Base-by-base conservation (phyloP, 2,329 filamentous ascomycete species). In the Diaporthe citrichinensis region DNA sequence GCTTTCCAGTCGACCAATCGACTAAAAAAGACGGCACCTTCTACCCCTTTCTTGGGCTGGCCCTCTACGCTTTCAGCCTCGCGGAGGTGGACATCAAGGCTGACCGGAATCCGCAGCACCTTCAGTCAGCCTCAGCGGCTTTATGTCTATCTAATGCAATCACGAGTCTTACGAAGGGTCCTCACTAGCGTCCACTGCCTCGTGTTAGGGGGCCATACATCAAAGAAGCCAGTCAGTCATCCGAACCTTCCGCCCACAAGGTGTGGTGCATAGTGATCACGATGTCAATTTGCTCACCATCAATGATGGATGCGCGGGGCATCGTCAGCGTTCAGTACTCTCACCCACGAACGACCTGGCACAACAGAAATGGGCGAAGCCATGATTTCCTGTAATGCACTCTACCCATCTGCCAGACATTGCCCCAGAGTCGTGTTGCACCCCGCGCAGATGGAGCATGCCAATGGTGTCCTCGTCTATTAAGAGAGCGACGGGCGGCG, bases 61-160 rank as follows among this genome's bases (percentile, higher is more conserved):
- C 49, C 10, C 1, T 44, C 25, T 20, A 55, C 25, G 20, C 34
- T 10, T 65, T 46, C 71, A 73, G 46, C 58, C 46, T 72, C 61
- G 46, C 25, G 31, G 28, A 49, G 28, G 17, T 41, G n/a, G 46
- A 51, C 12, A 15, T 31, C 46, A 41, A 51, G 46, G 17, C 57
- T 62, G 31, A 23, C 57, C n/a, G 31, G 36, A 17, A n/a, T 25
- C 9, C 17, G 41, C n/a, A 28, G 36, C 44, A 44, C 44, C 39
- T 51, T 20, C 55, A 74, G 55, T 57, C 65, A 74, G 73, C 65
- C 55, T 61, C 65, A 36, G 65, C 53, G 28, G 49, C 73, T 46
- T 61, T 23, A 34, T 36, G 31, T 28, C 36, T 65, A 58, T 17
- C 51, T n/a, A 14, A 44, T 36, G 34, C n/a, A 25, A 68, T 46